Evolutionary conservation across 495 filamentous ascomycete genomes (phyloP).

Genomic region (Penicillium crystallinum): DNA sequence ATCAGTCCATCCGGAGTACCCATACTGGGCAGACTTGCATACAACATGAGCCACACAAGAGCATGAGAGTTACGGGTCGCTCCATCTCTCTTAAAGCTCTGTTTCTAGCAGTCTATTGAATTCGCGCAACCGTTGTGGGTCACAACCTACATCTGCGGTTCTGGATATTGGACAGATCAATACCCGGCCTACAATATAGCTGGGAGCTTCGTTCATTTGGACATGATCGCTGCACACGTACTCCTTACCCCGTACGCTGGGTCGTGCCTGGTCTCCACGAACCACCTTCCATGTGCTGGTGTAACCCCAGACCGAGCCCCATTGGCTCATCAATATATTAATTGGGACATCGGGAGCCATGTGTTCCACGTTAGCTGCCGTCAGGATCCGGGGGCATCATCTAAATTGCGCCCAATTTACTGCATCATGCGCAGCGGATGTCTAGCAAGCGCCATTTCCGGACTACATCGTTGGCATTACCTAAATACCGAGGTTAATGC

Average conservation of each 20-base stretch:
- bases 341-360: too few species aligned
- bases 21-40: neutral
- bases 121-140: neutral
- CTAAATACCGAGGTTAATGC: neutral
- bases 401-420: constrained; percentile 2
- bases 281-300: neutral
- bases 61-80: too few species aligned
- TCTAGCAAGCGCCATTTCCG: neutral
- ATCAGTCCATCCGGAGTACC: neutral
- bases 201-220: neutral
- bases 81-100: neutral
- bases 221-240: neutral
- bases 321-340: neutral
- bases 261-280: neutral
- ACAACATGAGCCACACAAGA: neutral
- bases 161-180: neutral
- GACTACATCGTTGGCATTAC: neutral
- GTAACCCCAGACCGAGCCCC: neutral
- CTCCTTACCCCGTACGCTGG: too few species aligned
- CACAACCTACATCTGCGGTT: neutral
- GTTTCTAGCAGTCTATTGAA: neutral
- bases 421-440: neutral
- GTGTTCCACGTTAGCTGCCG: too few species aligned
- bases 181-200: neutral
- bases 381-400: too few species aligned